These are phyloP conservation scores for Apophysomyces trapeziformis DNA, from an alignment of 371 early-diverging fungal species.

Conservation along the genomic window DNA sequence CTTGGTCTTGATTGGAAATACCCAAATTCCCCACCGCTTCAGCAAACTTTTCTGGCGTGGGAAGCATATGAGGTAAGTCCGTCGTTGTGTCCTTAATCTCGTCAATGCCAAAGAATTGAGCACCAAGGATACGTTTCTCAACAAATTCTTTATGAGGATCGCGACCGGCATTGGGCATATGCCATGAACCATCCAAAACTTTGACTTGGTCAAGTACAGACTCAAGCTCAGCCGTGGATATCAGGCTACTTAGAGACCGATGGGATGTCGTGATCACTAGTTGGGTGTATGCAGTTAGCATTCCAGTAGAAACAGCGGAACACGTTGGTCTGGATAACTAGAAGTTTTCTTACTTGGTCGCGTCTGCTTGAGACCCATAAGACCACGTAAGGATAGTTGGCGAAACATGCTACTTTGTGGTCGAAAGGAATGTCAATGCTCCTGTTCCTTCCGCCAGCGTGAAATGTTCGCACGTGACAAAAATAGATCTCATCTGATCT, in stretches of 20 bases:
- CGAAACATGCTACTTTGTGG: slow-evolving; percentile 2
- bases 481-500: too few relatives aligned
- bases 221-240: slow-evolving; percentile 32
- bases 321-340: background rate
- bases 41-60: slow-evolving; percentile 63
- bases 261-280: background rate
- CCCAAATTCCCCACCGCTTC: slow-evolving; percentile 70
- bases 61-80: slow-evolving; percentile 83
- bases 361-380: background rate
- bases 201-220: slow-evolving; percentile 55
- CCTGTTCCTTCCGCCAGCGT: too few relatives aligned
- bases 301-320: background rate
- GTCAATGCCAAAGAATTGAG: slow-evolving; percentile 82
- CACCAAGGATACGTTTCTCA: slow-evolving; percentile 55
- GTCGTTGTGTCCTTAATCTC: slow-evolving; percentile 66
- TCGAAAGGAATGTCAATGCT: too few relatives aligned
- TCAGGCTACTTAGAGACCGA: slow-evolving; percentile 32
- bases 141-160: slow-evolving; percentile 72
- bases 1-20: slow-evolving; percentile 69
- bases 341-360: background rate
- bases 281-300: background rate
- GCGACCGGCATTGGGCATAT: slow-evolving; percentile 77
- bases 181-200: slow-evolving; percentile 90
- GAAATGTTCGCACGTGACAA: too few relatives aligned
- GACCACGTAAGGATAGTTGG: slow-evolving; percentile 13